These are phyloP conservation scores for Candida nitratophila DNA, from an alignment of 805 yeast species.

Conservation along the genomic window DNA sequence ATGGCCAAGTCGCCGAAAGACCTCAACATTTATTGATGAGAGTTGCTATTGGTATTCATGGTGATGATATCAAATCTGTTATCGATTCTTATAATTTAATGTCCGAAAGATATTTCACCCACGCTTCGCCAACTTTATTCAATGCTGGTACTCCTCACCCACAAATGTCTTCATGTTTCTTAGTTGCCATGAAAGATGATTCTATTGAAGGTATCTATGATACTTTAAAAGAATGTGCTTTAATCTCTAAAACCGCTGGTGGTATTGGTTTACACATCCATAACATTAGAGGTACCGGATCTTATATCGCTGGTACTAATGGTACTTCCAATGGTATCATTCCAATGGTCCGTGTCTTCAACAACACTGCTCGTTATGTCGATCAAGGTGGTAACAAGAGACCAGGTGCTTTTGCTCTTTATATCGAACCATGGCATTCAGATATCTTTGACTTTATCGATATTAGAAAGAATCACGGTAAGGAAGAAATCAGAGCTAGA, in stretches of 20 bases:
- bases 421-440: slow-evolving; percentile 59
- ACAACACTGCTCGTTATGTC: slow-evolving; percentile 56
- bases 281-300: slow-evolving; percentile 52
- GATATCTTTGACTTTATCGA: slow-evolving; percentile 54
- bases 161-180: slow-evolving; percentile 57
- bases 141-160: slow-evolving; percentile 57
- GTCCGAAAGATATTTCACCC: slow-evolving; percentile 54
- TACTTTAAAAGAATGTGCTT: slow-evolving; percentile 54
- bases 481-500: slow-evolving; percentile 57
- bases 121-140: slow-evolving; percentile 57
- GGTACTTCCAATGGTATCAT: slow-evolving; percentile 58
- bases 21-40: slow-evolving; percentile 59
- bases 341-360: slow-evolving; percentile 58
- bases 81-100: slow-evolving; percentile 51
- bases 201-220: slow-evolving; percentile 59
- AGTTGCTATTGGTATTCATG: slow-evolving; percentile 56
- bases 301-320: slow-evolving; percentile 55
- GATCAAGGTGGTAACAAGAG: slow-evolving; percentile 63
- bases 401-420: slow-evolving; percentile 59
- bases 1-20: slow-evolving; percentile 53
- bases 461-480: slow-evolving; percentile 56
- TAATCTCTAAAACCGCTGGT: slow-evolving; percentile 56
- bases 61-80: slow-evolving; percentile 42
- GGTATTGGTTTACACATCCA: slow-evolving; percentile 59
- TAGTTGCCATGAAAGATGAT: slow-evolving; percentile 57